Base-by-base conservation (phyloP, 2,329 filamentous ascomycete species). In the Tolypocladium inflatum region DNA sequence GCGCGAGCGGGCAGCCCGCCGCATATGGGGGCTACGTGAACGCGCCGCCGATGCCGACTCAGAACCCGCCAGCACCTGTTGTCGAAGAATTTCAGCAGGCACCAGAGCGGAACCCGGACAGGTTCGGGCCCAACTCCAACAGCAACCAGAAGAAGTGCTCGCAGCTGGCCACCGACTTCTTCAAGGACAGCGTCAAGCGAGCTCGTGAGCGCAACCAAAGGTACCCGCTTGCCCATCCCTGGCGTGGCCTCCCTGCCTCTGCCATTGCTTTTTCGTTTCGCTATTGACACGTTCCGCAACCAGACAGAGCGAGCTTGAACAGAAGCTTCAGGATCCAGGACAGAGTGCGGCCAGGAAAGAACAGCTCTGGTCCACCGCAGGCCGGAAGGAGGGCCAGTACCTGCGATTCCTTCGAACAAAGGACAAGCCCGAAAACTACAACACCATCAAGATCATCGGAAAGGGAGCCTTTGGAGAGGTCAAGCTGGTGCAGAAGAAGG, bases 381-480 rank as follows among this genome's bases (percentile, higher is more conserved):
- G 91, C 58, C 88, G 89, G 68, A 91, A 92, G 67, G 93, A 97
- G 73, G 91, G 90, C 55, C 90, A 91, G 67, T 97, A 96, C 74
- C 80, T 99, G 62, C 90, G 93, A 43, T 97, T 97, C 79, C 79
- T 97, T 67, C 87, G 93, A 58, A 97, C 93, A 58, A 93, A 91
- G 74, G 92, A 97, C 72, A 88, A 88, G 73, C 91, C 93, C 13
- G 87, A 93, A 65, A 97, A 97, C 77, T 99, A 97, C 80, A 85
- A 86, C 63, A 97, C 93, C 1, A 82, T 97, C 74, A 97, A 97
- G 80, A 93, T 97, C 66, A 99, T 99, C 66, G 94, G 94, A 70
- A 99, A 99, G 80, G 94, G 94, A 74, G 94, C 94, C 17, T 99
- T 99, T 69, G 94, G 94, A 72, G 94, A 99, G 75, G 94, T 99